Conservation (phyloP, 257 asterid species). For the Orobanche coerulescens region DNA sequence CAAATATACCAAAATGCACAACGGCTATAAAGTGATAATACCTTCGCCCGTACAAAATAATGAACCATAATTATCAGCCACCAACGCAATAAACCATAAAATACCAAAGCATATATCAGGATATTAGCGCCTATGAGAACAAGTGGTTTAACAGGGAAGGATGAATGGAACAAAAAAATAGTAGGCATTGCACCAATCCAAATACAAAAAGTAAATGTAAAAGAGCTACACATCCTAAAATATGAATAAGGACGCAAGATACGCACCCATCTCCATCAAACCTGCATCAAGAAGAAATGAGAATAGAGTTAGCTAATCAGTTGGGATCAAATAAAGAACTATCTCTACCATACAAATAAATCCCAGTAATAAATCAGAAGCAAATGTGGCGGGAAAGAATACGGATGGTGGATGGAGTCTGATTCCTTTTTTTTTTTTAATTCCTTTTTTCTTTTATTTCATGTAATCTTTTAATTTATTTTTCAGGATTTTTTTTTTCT, state of each 20-base stretch:
- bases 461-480: too few species aligned
- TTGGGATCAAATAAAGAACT: slow-evolving; percentile 15
- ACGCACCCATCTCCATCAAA: slow-evolving; percentile 99
- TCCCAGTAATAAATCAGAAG: background rate
- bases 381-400: too few species aligned
- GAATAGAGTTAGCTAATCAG: slow-evolving; percentile 21
- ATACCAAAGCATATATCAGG: background rate
- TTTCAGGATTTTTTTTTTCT: too few species aligned
- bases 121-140: too few species aligned
- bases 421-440: too few species aligned
- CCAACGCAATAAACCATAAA: slow-evolving; percentile 2
- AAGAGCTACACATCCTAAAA: slow-evolving; percentile 20
- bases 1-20: background rate
- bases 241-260: slow-evolving; percentile 21
- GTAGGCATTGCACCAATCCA: slow-evolving; percentile 12
- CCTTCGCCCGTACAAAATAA: background rate
- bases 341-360: background rate
- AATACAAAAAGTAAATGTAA: slow-evolving; percentile 15
- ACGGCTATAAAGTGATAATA: background rate
- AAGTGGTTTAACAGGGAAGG: slow-evolving; percentile 1
- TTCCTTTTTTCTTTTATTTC: too few species aligned
- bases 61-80: too few species aligned
- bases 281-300: slow-evolving; percentile 48
- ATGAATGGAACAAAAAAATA: slow-evolving; percentile 2
- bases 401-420: too few species aligned